phyloP scores from a whole-genome alignment of 2,329 filamentous ascomycete species.

The Pezicula carpinea region DNA sequence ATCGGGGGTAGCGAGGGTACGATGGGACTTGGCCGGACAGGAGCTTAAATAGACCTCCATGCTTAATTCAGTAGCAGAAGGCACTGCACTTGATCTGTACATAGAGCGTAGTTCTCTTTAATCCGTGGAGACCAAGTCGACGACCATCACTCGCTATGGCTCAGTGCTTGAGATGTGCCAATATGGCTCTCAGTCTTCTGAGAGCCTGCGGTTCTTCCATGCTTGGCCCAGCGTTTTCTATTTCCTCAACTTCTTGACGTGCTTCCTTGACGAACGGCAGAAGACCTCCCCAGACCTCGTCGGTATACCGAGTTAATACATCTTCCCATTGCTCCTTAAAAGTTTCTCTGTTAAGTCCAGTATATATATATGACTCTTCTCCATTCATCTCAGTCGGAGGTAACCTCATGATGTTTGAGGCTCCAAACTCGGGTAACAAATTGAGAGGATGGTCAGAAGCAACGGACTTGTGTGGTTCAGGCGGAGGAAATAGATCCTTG shows the following conservation, averaged over 20 bases:
- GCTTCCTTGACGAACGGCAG: slow-evolving; percentile 52
- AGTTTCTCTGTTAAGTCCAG: slow-evolving; percentile 21
- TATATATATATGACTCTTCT: slow-evolving; percentile 10
- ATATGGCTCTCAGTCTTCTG: slow-evolving; percentile 16
- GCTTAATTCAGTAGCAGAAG: no score
- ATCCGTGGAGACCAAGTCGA: neutral
- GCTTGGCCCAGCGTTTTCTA: slow-evolving; percentile 13
- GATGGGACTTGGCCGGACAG: slow-evolving; percentile 19
- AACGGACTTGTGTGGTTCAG: slow-evolving; percentile 12
- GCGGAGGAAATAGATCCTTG: slow-evolving; percentile 17
- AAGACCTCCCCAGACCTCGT: slow-evolving; percentile 67
- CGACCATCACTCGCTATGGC: neutral
- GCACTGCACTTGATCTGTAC: no score
- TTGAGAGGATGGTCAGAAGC: slow-evolving; percentile 18
- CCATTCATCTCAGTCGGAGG: slow-evolving; percentile 19
- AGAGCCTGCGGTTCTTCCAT: slow-evolving; percentile 12
- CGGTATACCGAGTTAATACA: slow-evolving; percentile 52
- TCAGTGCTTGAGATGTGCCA: slow-evolving; percentile 16
- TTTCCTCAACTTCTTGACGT: slow-evolving; percentile 46
- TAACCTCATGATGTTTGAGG: slow-evolving; percentile 2
- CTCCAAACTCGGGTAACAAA: slow-evolving; percentile 15
- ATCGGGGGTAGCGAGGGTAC: slow-evolving; percentile 33
- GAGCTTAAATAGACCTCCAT: slow-evolving; percentile 14
- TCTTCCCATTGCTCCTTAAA: slow-evolving; percentile 54
- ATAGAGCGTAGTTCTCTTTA: no score